Conservation (phyloP, 768 basidiomycete species). For the Dioszegia crocea region DNA sequence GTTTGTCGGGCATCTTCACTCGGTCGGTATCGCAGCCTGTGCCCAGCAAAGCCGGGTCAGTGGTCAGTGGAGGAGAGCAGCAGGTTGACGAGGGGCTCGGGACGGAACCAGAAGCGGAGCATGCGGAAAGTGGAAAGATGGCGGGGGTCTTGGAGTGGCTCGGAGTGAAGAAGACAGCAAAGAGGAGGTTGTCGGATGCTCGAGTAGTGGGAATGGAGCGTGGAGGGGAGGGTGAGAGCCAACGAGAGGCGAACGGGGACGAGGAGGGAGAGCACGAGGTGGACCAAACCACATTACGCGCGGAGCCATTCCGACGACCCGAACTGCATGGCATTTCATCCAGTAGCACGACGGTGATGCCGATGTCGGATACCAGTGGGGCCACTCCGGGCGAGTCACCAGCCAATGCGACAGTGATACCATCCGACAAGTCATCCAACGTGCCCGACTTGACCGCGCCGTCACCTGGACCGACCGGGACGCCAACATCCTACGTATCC, state of each 20-base stretch:
- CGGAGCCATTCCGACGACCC: not conserved
- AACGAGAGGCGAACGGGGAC: not conserved
- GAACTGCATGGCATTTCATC: not conserved
- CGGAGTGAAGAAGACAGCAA: constrained; percentile 28
- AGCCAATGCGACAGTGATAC: too few species aligned
- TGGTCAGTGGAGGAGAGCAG: not conserved
- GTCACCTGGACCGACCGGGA: too few species aligned
- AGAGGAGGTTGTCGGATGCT: constrained; percentile 24
- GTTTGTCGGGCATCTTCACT: constrained; percentile 36
- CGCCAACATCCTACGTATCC: constrained; percentile 8
- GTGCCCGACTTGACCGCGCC: too few species aligned
- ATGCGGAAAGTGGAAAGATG: constrained; percentile 2
- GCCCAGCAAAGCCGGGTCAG: not conserved
- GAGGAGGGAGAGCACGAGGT: not conserved
- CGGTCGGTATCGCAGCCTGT: constrained; percentile 5
- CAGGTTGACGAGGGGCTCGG: constrained; percentile 3
- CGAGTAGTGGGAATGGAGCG: not conserved
- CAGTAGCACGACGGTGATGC: not conserved
- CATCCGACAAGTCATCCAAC: too few species aligned
- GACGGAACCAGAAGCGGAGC: not conserved
- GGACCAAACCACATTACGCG: not conserved
- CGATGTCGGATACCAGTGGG: not conserved
- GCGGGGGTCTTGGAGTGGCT: constrained; percentile 40
- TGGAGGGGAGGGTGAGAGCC: too few species aligned
- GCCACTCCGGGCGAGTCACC: too few species aligned